phyloP scores from a whole-genome alignment of 352 stramenopile species.

The Globisporangium spinosum region DNA sequence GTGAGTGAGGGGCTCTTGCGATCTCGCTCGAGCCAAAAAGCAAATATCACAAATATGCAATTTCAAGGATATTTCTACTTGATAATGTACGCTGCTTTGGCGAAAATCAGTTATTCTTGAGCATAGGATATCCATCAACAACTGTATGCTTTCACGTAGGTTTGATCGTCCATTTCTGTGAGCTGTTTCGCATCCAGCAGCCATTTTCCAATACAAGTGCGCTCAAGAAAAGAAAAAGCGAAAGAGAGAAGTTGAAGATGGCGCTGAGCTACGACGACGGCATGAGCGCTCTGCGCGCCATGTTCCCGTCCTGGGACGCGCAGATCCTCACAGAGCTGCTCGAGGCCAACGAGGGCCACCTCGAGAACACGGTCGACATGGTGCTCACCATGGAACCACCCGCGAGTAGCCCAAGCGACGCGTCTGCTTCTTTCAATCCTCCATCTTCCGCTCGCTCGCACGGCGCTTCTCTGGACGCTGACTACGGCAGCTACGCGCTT shows the following conservation, averaged over 20 bases:
- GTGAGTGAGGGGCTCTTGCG: not conserved
- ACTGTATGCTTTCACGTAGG: not conserved
- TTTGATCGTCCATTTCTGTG: not conserved
- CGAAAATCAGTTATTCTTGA: not conserved
- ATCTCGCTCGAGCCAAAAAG: not conserved
- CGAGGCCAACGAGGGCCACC: constrained; percentile 54
- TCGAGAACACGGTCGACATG: constrained; percentile 76
- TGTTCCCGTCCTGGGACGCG: constrained; percentile 77
- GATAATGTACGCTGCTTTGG: not conserved
- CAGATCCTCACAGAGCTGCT: constrained; percentile 59
- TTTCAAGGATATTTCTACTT: not conserved
- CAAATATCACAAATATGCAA: not conserved
- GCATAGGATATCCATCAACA: not conserved
- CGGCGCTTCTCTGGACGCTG: not conserved
- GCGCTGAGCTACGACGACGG: constrained; percentile 54
- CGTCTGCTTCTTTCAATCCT: not conserved
- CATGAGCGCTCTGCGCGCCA: constrained; percentile 55
- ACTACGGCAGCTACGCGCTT: constrained; percentile 1
- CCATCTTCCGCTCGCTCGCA: not conserved
- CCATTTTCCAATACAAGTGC: not conserved
- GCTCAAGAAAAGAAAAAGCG: not conserved
- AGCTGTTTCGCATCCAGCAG: not conserved
- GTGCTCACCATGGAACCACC: constrained; percentile 64
- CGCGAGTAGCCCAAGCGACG: constrained; percentile 8
- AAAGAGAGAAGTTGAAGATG: constrained; percentile 31